These are phyloP conservation scores for Pseudogymnoascus sp. DNA, from an alignment of 2,329 filamentous ascomycete species.

Conservation along the genomic window DNA sequence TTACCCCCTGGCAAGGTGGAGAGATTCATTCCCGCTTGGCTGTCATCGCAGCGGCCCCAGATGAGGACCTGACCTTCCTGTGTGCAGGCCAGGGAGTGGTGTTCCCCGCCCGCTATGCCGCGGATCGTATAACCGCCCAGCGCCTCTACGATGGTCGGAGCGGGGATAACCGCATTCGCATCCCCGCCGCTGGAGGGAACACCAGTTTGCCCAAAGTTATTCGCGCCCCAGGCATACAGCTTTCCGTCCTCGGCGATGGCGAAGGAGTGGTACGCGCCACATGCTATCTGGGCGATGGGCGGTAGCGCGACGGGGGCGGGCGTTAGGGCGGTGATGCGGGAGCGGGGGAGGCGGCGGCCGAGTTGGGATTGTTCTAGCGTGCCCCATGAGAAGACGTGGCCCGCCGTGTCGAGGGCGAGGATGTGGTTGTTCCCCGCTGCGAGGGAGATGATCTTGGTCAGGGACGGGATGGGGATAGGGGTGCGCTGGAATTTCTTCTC, in stretches of 20 bases:
- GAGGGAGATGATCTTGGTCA: constrained; percentile 49
- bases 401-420: constrained; percentile 50
- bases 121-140: constrained; percentile 57
- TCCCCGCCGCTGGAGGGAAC: constrained; percentile 55
- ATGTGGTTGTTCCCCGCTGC: constrained; percentile 53
- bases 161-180: constrained; percentile 62
- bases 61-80: constrained; percentile 49
- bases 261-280: constrained; percentile 76
- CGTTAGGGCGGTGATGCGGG: constrained; percentile 20
- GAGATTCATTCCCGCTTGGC: constrained; percentile 51
- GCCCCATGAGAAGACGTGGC: constrained; percentile 57
- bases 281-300: constrained; percentile 35
- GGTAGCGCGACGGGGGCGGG: constrained; percentile 28
- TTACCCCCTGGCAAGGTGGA: constrained; percentile 49
- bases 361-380: constrained; percentile 63
- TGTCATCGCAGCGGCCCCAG: constrained; percentile 52
- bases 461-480: constrained; percentile 46
- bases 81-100: constrained; percentile 65
- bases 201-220: constrained; percentile 79
- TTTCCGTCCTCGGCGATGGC: constrained; percentile 60
- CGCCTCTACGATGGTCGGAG: constrained; percentile 58
- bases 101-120: constrained; percentile 63
- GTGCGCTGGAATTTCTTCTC: constrained; percentile 20
- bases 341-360: constrained; percentile 38
- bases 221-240: constrained; percentile 78